phyloP scores from a whole-genome alignment of 768 basidiomycete genomes.

The Termitomyces sp. region DNA sequence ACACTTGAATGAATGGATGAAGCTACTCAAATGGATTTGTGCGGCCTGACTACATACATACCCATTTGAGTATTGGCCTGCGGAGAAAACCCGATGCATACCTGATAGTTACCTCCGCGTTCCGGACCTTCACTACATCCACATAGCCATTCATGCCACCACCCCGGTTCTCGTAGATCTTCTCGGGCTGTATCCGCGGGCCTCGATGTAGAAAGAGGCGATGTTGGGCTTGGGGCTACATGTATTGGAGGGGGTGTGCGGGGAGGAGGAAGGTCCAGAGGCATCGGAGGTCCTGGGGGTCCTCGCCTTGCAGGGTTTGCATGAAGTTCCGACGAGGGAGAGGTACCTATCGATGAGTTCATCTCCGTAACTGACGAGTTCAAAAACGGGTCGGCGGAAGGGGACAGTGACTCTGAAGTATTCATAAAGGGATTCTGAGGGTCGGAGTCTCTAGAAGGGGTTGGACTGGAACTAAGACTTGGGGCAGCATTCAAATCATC shows the following conservation, averaged over 20 bases:
- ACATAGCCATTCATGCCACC: conserved; percentile 89
- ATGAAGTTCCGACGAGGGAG: conserved; percentile 5
- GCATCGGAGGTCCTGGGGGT: conserved; percentile 42
- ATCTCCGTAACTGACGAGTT: conserved; percentile 17
- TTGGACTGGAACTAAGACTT: conserved; percentile 10
- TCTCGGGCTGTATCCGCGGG: conserved; percentile 20
- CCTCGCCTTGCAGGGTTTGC: conserved; percentile 5
- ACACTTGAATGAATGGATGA: neutral
- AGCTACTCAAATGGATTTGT: conserved; percentile 59
- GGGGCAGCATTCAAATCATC: conserved; percentile 40
- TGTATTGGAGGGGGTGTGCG: conserved; percentile 46
- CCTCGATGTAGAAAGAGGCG: conserved; percentile 19
- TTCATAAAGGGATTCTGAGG: conserved; percentile 44
- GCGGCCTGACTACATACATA: conserved; percentile 51
- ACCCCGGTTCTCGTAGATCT: conserved; percentile 37
- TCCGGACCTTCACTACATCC: conserved; percentile 74
- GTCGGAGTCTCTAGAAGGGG: conserved; percentile 20
- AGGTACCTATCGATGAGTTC: conserved; percentile 16
- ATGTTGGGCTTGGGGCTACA: conserved; percentile 30
- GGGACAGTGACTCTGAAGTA: conserved; percentile 38
- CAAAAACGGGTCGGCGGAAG: conserved; percentile 38
- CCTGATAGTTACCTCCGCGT: conserved; percentile 69
- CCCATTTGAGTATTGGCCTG: conserved; percentile 1
- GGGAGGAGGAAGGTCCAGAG: conserved; percentile 58
- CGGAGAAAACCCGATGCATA: conserved; percentile 14